phyloP scores from a whole-genome alignment of 768 basidiomycete species.

The Lentinula lateritia region DNA sequence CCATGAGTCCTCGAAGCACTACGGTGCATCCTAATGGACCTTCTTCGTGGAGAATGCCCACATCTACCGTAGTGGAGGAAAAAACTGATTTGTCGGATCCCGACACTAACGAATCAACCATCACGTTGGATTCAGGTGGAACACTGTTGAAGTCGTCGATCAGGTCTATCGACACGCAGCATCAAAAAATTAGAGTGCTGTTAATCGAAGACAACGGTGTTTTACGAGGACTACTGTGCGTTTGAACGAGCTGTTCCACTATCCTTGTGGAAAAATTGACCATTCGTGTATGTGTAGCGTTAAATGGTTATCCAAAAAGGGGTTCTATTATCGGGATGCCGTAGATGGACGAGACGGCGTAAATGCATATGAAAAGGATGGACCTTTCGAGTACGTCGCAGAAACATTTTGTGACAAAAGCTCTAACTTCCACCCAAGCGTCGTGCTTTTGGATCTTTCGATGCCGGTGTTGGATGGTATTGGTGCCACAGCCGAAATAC shows the following conservation, averaged over 20 bases:
- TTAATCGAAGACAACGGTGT: constrained; percentile 91
- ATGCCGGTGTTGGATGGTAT: constrained; percentile 95
- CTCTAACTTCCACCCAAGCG: constrained; percentile 34
- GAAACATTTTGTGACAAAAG: not conserved
- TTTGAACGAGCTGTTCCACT: constrained; percentile 10
- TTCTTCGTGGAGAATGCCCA: constrained; percentile 26
- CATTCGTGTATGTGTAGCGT: constrained; percentile 22
- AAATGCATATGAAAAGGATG: constrained; percentile 59
- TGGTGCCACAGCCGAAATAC: constrained; percentile 79
- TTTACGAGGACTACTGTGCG: constrained; percentile 76
- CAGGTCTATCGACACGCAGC: constrained; percentile 39
- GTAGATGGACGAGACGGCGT: constrained; percentile 86
- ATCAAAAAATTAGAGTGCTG: constrained; percentile 55
- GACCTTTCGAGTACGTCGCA: constrained; percentile 77
- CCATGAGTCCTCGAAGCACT: constrained; percentile 47
- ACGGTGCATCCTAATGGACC: constrained; percentile 36
- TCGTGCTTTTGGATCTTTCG: constrained; percentile 83
- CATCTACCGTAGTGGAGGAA: constrained; percentile 31
- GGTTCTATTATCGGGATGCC: constrained; percentile 73
- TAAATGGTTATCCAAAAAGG: constrained; percentile 72
- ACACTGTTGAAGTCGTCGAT: constrained; percentile 66
- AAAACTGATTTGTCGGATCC: constrained; percentile 13
- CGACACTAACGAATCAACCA: constrained; percentile 32
- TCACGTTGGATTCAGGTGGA: constrained; percentile 55
- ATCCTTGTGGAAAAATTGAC: constrained; percentile 10